Percentiles rank a stretch among this genome's conserved stretches.
Conservation (phyloP, 768 basidiomycete genomes). For the Psilocybe cyanescens region DNA sequence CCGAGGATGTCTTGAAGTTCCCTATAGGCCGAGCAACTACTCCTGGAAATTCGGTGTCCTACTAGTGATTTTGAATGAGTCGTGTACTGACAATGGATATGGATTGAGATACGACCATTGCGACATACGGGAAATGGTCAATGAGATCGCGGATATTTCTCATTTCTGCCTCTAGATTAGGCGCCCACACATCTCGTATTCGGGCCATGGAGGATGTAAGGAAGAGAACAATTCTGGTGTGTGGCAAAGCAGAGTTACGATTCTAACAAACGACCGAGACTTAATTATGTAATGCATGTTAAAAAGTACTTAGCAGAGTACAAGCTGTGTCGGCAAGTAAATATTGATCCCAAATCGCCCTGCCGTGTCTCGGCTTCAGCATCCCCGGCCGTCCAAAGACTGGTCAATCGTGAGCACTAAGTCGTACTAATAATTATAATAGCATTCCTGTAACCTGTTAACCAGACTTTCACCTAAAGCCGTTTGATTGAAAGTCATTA, state of each 20-base stretch:
- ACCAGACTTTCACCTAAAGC: too few relatives aligned
- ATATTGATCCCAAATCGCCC: too few relatives aligned
- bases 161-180: slow-evolving; percentile 94
- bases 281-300: slow-evolving; percentile 1
- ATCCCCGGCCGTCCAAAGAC: too few relatives aligned
- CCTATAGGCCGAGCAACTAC: slow-evolving; percentile 98
- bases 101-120: slow-evolving; percentile 70
- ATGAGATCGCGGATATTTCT: slow-evolving; percentile 83
- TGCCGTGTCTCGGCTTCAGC: too few relatives aligned
- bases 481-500: too few relatives aligned
- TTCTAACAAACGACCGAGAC: background rate
- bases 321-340: too few relatives aligned
- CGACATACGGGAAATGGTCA: slow-evolving; percentile 91
- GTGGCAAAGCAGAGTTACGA: background rate
- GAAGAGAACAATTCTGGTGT: background rate
- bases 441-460: too few relatives aligned
- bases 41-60: slow-evolving; percentile 99
- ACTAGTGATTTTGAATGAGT: slow-evolving; percentile 30
- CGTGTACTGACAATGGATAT: slow-evolving; percentile 21
- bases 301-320: too few relatives aligned
- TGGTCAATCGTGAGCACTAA: too few relatives aligned
- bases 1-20: slow-evolving; percentile 92
- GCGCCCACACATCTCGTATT: slow-evolving; percentile 95
- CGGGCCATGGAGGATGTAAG: slow-evolving; percentile 56
- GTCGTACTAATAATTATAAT: too few relatives aligned